Evolutionary conservation across 805 yeast species (phyloP), one percentile per base, ranked within the genome.

Genomic region (Saccharomycopsis sp.): DNA sequence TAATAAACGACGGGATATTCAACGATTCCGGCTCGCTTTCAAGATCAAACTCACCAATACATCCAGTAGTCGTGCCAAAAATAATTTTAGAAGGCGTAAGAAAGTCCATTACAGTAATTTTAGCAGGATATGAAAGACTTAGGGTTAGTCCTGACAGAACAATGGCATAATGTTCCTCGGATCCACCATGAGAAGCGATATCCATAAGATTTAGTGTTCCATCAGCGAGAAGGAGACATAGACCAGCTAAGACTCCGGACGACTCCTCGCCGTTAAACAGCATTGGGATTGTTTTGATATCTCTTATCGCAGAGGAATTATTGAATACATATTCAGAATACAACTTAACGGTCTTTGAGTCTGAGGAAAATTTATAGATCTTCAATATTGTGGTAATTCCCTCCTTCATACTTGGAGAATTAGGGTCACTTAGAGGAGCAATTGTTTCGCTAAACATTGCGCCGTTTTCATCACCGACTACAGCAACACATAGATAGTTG

Each of bases 11-110:
- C 0, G 82, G 83, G 0, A 57, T 24, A 12, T 41, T 44, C 7
- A 23, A 44, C 3, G 5, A 2, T 2, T 20, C 1, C 52, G 35
- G 55, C 1, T 55, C 58, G 0, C 63, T 59, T 5, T 69, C 69
- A 2, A 83, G 64, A 9, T 75, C 72, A 59, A 77, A 84, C 65
- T 85, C 90, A 0, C 83, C 84, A 8, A 87, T 69, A 34, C 72
- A 72, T 0, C 94, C 94, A 56, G 80, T 78, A 1, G 74, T 68
- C 3, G 81, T 77, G 0, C 92, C 93, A 34, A 82, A 80, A 1
- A 85, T 67, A 1, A 87, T 67, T 12, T 66, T 72, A 2, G 73
- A 70, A 3, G 73, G 64, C 8, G 75, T 74, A 3, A 81, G 47
- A 70, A 79, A 80, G 62, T 79, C 84, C 62, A 73, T 78, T 41